Evolutionary conservation across 768 basidiomycete species (phyloP).

Genomic region (Calocera viscosa): DNA sequence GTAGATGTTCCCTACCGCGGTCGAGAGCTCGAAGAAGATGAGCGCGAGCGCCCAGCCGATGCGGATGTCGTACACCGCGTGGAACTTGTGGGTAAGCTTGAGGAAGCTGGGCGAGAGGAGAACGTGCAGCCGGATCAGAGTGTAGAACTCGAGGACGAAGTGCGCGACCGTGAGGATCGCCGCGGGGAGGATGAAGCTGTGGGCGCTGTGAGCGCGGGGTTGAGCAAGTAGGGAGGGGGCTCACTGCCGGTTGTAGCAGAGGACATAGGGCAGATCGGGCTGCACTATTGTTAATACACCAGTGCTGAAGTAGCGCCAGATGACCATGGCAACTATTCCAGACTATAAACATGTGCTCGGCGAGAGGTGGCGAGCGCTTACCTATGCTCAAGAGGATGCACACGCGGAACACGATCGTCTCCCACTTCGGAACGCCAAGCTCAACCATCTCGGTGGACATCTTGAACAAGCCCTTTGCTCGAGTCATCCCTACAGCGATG

Average conservation of each 20-base stretch:
- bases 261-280: background rate
- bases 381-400: background rate
- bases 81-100: background rate
- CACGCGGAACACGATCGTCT: slow-evolving; percentile 1
- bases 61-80: background rate
- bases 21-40: slow-evolving; percentile 4
- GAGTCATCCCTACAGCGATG: background rate
- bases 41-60: slow-evolving; percentile 1
- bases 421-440: background rate
- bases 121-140: background rate
- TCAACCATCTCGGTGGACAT: slow-evolving; percentile 8
- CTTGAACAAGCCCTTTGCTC: slow-evolving; percentile 2
- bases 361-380: background rate
- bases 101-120: background rate
- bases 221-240: background rate
- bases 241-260: slow-evolving; percentile 5
- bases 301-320: slow-evolving; percentile 2
- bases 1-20: slow-evolving; percentile 4
- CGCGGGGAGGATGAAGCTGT: slow-evolving; percentile 3
- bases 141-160: background rate
- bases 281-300: background rate
- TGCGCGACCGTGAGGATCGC: background rate
- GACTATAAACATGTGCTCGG: background rate
- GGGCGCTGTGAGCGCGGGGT: background rate
- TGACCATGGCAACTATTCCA: background rate